Base-by-base conservation (phyloP, 768 basidiomycete species). In the Cubamyces lactineus region DNA sequence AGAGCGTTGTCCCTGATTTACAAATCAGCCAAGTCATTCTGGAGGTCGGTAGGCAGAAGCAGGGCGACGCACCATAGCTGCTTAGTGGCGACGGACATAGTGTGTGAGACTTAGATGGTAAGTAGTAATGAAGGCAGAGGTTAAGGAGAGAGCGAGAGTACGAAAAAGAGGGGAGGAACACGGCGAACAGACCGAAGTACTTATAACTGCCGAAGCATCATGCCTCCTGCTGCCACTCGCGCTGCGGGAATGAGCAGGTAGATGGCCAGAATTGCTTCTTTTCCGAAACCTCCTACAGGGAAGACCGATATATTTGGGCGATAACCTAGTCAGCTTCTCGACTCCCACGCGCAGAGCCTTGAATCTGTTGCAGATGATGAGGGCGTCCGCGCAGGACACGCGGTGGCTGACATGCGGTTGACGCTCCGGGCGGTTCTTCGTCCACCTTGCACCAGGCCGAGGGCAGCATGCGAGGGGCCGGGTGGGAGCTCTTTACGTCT, bases 1-100 rank as follows among this genome's bases (percentile, higher is more conserved):
- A 91, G 77, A 59, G 85, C 81, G 51, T 88, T 87, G 70, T 89
- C 87, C 88, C 88, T 72, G 55, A 5, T 46, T 34, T 11, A 26
- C 42, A 46, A 53, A 47, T 61, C 26, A 48, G 62, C 59, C 8
- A 42, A 5, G 5, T 23, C 19, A 9, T 11, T 24, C 28, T 21
- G 12, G n/a, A 40, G 21, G 53, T 38, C 19, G 40, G 30, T 15
- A n/a, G 16, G 26, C 9, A 45, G 40, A 46, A 45, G 24, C 63
- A 52, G 21, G 40, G 49, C 59, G 55, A 78, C 84, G 72, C 62
- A 88, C 88, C 88, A 90, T 65, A 84, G 78, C 72, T 85, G 85
- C 72, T 86, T 83, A 73, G 78, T 85, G 61, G 79, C 78, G 24
- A 60, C 49, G 49, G 58, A 48, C 58, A 60, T 64, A 34, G 15